Percentiles rank a stretch among this genome's conserved stretches.
These are phyloP conservation scores for Starmerella potacharoeniae DNA, from an alignment of 805 yeast species.

Conservation along the genomic window DNA sequence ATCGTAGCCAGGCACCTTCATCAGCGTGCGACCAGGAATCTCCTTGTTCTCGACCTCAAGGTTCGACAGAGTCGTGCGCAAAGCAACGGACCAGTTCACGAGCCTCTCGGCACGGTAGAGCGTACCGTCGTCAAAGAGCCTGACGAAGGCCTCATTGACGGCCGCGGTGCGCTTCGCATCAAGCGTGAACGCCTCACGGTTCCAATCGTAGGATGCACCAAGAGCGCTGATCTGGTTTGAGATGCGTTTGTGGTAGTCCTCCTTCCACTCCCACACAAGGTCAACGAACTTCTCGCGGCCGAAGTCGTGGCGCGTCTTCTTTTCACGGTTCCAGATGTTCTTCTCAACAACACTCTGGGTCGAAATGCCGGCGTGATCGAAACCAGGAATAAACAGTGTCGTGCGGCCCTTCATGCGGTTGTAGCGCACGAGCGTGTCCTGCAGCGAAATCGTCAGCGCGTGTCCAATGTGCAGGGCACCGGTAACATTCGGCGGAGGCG, in stretches of 20 bases:
- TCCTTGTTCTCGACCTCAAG: conserved; percentile 92
- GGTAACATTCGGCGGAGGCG: conserved; percentile 99
- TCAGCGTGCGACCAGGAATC: conserved; percentile 64
- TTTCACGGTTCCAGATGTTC: conserved; percentile 77
- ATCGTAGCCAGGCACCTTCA: conserved; percentile 83
- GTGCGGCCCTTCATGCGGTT: conserved; percentile 97
- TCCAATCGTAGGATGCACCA: conserved; percentile 97
- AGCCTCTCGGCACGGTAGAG: conserved; percentile 88
- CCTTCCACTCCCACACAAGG: conserved; percentile 98
- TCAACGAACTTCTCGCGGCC: conserved; percentile 84
- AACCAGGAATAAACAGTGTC: conserved; percentile 85
- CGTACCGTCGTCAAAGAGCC: conserved; percentile 85
- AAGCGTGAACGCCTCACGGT: conserved; percentile 85
- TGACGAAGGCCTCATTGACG: conserved; percentile 83
- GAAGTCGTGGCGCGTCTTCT: conserved; percentile 84
- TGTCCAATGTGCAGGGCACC: conserved; percentile 99
- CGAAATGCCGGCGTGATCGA: conserved; percentile 98
- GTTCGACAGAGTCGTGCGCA: conserved; percentile 91
- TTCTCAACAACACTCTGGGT: conserved; percentile 98
- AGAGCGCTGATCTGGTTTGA: conserved; percentile 70
- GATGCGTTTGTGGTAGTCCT: conserved; percentile 77
- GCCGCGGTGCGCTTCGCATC: conserved; percentile 66
- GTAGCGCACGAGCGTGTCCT: conserved; percentile 84
- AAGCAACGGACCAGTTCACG: conserved; percentile 91
- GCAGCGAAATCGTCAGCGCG: conserved; percentile 89